Conservation (phyloP, 2,329 filamentous ascomycete genomes). For the Penicillium digitatum region DNA sequence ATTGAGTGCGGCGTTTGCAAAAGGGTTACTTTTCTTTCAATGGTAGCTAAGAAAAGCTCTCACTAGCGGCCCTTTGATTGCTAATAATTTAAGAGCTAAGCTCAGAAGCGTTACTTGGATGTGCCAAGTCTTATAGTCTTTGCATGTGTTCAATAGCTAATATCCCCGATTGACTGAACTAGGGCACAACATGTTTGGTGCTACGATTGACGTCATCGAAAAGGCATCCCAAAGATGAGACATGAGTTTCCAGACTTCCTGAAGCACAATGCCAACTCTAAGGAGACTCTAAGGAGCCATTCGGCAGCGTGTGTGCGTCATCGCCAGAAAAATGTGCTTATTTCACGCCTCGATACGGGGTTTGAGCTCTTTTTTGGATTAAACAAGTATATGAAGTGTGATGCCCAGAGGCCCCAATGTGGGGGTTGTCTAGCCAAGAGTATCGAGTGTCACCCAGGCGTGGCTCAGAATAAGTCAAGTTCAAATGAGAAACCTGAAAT, state of each 20-base stretch:
- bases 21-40: background rate
- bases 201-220: conserved; percentile 1
- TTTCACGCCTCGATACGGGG: background rate
- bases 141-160: background rate
- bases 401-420: conserved; percentile 45
- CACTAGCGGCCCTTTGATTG: background rate
- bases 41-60: background rate
- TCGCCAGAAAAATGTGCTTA: conserved; percentile 33
- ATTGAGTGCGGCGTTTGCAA: background rate
- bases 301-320: conserved; percentile 39
- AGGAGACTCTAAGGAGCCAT: conserved; percentile 18
- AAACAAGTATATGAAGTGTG: conserved; percentile 48
- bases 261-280: conserved; percentile 18
- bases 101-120: too few species aligned
- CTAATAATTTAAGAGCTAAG: background rate
- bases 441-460: conserved; percentile 44
- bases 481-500: background rate
- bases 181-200: too few species aligned
- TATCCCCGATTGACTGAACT: background rate
- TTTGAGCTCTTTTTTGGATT: background rate
- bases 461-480: conserved; percentile 30
- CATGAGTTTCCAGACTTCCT: conserved; percentile 3
- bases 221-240: background rate
- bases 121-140: background rate
- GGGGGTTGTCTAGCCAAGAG: conserved; percentile 47